Percentiles rank a stretch among this genome's conserved stretches.
Conservation (phyloP, 2,329 filamentous ascomycete species). For the Ophiostoma populinum region DNA sequence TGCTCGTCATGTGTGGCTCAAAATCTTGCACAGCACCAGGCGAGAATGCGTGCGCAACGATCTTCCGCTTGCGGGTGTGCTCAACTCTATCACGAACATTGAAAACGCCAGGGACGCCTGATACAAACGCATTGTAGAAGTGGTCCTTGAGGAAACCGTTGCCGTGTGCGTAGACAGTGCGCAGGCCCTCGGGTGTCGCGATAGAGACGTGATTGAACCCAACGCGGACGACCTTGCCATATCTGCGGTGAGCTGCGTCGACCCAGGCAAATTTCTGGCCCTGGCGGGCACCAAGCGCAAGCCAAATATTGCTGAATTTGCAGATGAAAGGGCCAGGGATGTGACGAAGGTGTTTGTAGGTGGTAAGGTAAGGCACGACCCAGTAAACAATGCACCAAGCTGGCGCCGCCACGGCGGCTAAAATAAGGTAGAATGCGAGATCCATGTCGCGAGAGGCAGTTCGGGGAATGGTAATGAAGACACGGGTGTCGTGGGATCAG, state of each 20-base stretch:
- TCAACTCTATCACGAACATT: conserved; percentile 51
- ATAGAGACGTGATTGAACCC: conserved; percentile 10
- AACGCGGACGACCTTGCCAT: conserved; percentile 9
- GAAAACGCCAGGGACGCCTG: conserved; percentile 28
- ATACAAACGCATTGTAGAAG: conserved; percentile 10
- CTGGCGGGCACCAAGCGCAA: conserved; percentile 4
- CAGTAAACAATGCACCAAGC: conserved; percentile 7
- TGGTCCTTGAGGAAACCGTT: conserved; percentile 10
- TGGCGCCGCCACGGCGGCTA: conserved; percentile 5
- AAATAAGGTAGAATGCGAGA: conserved; percentile 5
- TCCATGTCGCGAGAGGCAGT: conserved; percentile 1
- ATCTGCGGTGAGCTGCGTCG: conserved; percentile 7
- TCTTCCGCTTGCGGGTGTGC: conserved; percentile 54
- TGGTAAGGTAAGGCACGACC: conserved; percentile 8
- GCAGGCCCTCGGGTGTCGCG: conserved; percentile 7
- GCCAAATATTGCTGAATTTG: conserved; percentile 10
- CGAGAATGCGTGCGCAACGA: conserved; percentile 46
- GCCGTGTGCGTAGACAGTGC: conserved; percentile 9
- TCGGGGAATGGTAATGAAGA: not conserved
- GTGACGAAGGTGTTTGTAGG: conserved; percentile 6
- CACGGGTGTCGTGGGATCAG: no score
- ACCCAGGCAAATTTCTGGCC: conserved; percentile 9
- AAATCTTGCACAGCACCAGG: conserved; percentile 10
- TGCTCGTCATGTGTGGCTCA: conserved; percentile 10
- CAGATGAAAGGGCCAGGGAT: conserved; percentile 8